These are phyloP conservation scores for Auriscalpium microsporum DNA, from an alignment of 768 basidiomycete genomes.

Conservation along the genomic window DNA sequence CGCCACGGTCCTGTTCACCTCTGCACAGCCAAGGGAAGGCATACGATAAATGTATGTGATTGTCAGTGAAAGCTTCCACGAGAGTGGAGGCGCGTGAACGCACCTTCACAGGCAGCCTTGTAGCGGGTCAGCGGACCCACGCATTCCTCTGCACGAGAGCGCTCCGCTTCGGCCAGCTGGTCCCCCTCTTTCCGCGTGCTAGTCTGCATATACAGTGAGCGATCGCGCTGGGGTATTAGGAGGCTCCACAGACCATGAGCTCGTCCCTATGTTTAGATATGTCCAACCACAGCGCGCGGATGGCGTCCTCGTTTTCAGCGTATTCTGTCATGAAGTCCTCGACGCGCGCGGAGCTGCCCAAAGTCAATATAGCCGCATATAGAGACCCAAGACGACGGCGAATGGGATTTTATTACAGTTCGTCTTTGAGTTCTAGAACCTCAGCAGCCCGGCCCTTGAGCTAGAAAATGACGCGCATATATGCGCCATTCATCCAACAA, in stretches of 20 bases:
- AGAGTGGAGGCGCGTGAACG: background rate
- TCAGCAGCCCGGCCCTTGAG: background rate
- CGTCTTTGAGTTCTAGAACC: background rate
- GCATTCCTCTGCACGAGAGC: background rate
- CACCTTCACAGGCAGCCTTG: background rate
- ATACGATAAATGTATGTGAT: background rate
- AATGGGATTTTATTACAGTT: background rate
- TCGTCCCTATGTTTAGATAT: background rate
- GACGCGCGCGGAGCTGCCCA: background rate
- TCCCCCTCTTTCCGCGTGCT: background rate
- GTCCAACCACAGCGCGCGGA: background rate
- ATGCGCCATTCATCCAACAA: background rate
- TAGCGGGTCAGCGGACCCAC: background rate
- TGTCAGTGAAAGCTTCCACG: background rate
- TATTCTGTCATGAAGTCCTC: no score
- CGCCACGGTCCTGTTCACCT: background rate
- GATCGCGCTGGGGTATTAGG: background rate
- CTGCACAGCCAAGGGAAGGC: background rate
- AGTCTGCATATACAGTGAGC: background rate
- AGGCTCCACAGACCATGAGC: background rate
- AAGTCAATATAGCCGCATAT: background rate
- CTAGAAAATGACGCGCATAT: background rate
- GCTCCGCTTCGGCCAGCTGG: background rate
- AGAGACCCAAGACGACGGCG: background rate
- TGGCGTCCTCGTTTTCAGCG: background rate